Evolutionary conservation across 2,329 filamentous ascomycete genomes (phyloP), one percentile per base, ranked within the genome.

Genomic region (Akanthomyces lecanii): DNA sequence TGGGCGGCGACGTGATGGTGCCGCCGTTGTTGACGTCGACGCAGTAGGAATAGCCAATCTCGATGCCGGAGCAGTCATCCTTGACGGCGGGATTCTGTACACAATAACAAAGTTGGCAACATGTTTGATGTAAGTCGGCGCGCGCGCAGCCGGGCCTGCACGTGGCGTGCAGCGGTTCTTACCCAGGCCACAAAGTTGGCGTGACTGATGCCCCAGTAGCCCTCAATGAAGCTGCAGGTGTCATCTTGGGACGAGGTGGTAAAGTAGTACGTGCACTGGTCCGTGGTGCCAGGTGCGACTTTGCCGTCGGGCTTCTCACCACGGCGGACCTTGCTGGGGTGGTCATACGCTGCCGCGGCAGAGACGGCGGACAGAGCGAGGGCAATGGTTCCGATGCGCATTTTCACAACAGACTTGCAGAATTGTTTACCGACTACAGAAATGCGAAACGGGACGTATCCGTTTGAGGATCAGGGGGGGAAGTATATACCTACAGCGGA

Each of bases 81-180:
- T 52, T 38, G 61, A 65, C 52, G n/a, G 64, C 59, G 5, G 64
- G 64, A 21, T 65, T 65, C 64, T 65, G n/a, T 16, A 12, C 10
- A 30, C 28, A 30, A 30, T 30, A 30, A 30, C 38, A 25, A 16
- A 10, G 44, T 38, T 23, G 4, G 38, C 45, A n/a, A 58, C 7
- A 30, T 21, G 28, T 6, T 30, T 6, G 28, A 30, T 30, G 28
- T 6, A 30, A 30, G 28, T 6, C 28, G 21, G 21, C 28, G 28
- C 28, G 6, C 28, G 28, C 28, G 6, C 28, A 30, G 28, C 28
- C 28, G 4, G 6, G 28, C 28, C 28, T 6, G 28, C 6, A 6
- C 28, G 28, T 30, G 28, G 28, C 6, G 28, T 30, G 33, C 12
- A 12, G 33, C 11, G 23, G 28, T 30, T 40, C 61, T 2, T 36